Evolutionary conservation across 2,329 filamentous ascomycete genomes (phyloP).

Genomic region (Clonostachys solani): DNA sequence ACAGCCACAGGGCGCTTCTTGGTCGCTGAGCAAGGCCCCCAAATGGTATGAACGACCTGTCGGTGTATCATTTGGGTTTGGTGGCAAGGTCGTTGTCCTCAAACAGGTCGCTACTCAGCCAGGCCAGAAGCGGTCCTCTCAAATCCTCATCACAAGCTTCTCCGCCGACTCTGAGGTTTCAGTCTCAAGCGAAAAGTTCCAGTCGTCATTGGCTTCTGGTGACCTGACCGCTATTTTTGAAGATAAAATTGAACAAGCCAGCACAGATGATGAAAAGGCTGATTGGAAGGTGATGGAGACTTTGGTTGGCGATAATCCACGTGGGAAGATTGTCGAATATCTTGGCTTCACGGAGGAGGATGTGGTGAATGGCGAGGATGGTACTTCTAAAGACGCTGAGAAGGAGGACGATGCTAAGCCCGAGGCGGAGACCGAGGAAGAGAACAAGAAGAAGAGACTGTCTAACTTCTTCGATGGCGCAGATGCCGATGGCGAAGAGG

Average conservation of each 20-base stretch:
- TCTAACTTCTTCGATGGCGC: conserved; percentile 77
- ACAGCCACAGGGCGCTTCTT: conserved; percentile 85
- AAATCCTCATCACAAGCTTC: conserved; percentile 81
- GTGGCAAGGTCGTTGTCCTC: conserved; percentile 84
- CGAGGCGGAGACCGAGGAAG: neutral
- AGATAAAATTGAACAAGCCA: conserved; percentile 68
- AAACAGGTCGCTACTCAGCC: conserved; percentile 52
- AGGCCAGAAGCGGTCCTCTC: conserved; percentile 66
- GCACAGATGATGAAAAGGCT: conserved; percentile 85
- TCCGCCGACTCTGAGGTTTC: conserved; percentile 82
- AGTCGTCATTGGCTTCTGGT: conserved; percentile 73
- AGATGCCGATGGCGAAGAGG: conserved; percentile 64
- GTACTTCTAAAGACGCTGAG: conserved; percentile 15
- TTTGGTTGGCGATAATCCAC: conserved; percentile 78
- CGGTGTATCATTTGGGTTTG: conserved; percentile 90
- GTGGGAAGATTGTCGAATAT: conserved; percentile 81
- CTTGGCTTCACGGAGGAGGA: conserved; percentile 76
- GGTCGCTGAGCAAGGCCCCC: conserved; percentile 80
- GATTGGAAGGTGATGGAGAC: conserved; percentile 96
- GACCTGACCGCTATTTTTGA: conserved; percentile 78
- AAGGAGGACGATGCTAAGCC: conserved; percentile 11
- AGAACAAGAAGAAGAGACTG: conserved; percentile 56
- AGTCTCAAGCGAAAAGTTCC: conserved; percentile 81
- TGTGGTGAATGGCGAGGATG: conserved; percentile 41
- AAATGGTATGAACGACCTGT: conserved; percentile 86